A percentile compares a stretch with the other conserved stretches of the same genome.
phyloP scores from a whole-genome alignment of 176 grass and related monocot species.

The Rhipidocladum racemiflorum region DNA sequence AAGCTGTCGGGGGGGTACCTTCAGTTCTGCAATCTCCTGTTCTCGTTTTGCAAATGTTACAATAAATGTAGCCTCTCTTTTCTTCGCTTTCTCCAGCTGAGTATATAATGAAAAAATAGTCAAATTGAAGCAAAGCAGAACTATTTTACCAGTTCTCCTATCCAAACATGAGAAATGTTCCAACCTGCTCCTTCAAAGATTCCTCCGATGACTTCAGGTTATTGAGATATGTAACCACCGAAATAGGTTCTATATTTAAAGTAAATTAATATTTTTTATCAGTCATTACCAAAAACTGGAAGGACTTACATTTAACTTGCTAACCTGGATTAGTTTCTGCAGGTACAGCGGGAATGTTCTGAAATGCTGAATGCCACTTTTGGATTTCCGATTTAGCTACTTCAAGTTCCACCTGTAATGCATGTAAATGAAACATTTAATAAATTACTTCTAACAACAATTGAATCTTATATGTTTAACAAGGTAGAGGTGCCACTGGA shows the following conservation, averaged over 20 bases:
- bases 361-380: slow-evolving; percentile 94
- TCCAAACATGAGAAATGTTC: slow-evolving; percentile 6
- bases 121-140: neutral
- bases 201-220: slow-evolving; percentile 97
- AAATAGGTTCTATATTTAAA: slow-evolving; percentile 65
- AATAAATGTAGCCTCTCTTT: slow-evolving; percentile 95
- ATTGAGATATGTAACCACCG: slow-evolving; percentile 72
- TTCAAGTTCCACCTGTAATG: slow-evolving; percentile 61
- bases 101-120: slow-evolving; percentile 35
- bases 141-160: neutral
- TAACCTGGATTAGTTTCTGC: slow-evolving; percentile 71
- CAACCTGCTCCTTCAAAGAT: slow-evolving; percentile 91
- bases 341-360: slow-evolving; percentile 64
- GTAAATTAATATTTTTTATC: slow-evolving; percentile 22
- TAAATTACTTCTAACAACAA: neutral
- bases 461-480: neutral
- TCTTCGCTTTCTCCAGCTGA: slow-evolving; percentile 98
- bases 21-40: slow-evolving; percentile 92
- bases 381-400: slow-evolving; percentile 82
- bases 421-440: slow-evolving; percentile 27
- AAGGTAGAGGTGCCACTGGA: neutral
- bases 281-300: slow-evolving; percentile 13
- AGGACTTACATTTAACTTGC: neutral
- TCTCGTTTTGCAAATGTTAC: slow-evolving; percentile 97
- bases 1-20: slow-evolving; percentile 40